Conservation (phyloP, 768 basidiomycete genomes). For the Floccularia luteovirens region DNA sequence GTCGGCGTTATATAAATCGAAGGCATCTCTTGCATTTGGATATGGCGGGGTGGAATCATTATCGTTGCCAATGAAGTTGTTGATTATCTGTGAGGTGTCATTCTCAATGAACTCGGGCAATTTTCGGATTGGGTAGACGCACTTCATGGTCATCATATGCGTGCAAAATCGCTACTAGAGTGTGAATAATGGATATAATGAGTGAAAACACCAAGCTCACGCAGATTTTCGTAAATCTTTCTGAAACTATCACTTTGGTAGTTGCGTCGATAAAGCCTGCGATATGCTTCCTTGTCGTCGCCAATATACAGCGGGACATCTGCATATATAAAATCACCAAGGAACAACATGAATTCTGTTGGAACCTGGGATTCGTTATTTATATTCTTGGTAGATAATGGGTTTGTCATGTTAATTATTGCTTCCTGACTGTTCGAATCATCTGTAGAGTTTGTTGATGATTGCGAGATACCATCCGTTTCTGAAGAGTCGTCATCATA, state of each 20-base stretch:
- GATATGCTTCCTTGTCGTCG: constrained; percentile 48
- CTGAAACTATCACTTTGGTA: constrained; percentile 59
- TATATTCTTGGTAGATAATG: too few species aligned
- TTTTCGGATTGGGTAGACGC: neutral
- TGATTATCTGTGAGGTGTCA: constrained; percentile 36
- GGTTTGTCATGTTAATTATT: too few species aligned
- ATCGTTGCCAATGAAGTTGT: constrained; percentile 56
- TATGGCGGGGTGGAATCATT: constrained; percentile 49
- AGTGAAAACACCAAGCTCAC: constrained; percentile 30
- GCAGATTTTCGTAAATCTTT: constrained; percentile 61
- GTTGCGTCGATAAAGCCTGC: constrained; percentile 59
- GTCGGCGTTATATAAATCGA: constrained; percentile 52
- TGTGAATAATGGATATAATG: neutral
- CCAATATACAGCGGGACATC: constrained; percentile 63
- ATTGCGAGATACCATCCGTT: too few species aligned
- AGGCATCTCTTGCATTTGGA: constrained; percentile 52
- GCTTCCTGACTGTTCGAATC: too few species aligned
- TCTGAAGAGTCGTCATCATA: too few species aligned
- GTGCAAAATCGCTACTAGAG: constrained; percentile 48
- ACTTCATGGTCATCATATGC: constrained; percentile 74
- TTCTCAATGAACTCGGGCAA: neutral
- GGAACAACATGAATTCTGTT: constrained; percentile 57
- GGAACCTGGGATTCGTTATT: too few species aligned
- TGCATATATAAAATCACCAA: constrained; percentile 74
- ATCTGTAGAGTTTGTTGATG: too few species aligned